Conservation (phyloP, 371 early-diverging fungal species). For the Chytridium lagenaria region DNA sequence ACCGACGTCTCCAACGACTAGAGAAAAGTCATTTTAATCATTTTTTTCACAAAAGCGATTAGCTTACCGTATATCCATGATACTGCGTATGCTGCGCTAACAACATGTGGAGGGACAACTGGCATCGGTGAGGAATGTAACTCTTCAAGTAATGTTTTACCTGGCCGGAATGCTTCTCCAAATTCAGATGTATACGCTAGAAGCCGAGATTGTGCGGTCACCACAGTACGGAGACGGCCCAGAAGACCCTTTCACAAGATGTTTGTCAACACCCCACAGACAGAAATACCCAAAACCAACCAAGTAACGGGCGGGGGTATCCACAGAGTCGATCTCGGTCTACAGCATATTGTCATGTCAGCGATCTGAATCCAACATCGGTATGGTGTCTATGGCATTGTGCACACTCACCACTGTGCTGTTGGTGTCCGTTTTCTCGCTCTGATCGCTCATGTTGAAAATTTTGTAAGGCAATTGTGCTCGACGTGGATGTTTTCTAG, state of each 20-base stretch:
- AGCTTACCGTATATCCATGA: constrained; percentile 33
- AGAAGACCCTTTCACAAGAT: constrained; percentile 24
- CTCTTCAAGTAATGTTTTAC: too few relatives aligned
- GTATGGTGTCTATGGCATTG: too few relatives aligned
- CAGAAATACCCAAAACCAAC: constrained; percentile 3
- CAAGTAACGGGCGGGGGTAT: constrained; percentile 28
- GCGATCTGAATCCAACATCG: too few relatives aligned
- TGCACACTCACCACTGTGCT: too few relatives aligned
- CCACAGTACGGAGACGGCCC: constrained; percentile 65
- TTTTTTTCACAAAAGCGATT: constrained; percentile 23
- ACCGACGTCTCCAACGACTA: constrained; percentile 61
- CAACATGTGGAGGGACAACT: constrained; percentile 57
- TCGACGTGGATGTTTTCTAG: too few relatives aligned
- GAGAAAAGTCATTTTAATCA: background rate
- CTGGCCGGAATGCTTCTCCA: constrained; percentile 83
- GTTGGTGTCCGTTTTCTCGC: too few relatives aligned
- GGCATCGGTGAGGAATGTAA: too few relatives aligned
- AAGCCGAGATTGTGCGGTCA: constrained; percentile 65
- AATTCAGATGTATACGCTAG: constrained; percentile 76
- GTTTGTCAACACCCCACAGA: background rate
- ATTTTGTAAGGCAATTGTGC: too few relatives aligned
- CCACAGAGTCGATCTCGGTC: constrained; percentile 31
- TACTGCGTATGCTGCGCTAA: constrained; percentile 31
- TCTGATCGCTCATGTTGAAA: too few relatives aligned
- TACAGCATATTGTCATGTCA: too few relatives aligned